These are phyloP conservation scores for Arthrobotrys conoides DNA, from an alignment of 2,329 filamentous ascomycete genomes.

Conservation along the genomic window DNA sequence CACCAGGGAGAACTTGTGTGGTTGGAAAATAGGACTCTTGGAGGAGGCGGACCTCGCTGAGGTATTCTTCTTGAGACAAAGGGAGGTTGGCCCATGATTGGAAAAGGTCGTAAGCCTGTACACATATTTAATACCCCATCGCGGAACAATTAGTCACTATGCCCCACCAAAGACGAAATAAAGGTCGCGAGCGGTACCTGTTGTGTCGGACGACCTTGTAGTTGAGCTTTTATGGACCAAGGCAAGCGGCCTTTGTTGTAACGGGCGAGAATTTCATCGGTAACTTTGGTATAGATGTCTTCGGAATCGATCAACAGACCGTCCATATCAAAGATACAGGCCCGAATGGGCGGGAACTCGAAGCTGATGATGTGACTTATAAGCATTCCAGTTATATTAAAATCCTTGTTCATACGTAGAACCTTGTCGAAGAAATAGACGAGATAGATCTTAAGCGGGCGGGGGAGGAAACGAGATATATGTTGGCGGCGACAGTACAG, in stretches of 20 bases:
- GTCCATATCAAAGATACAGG: conserved; percentile 99
- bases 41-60: conserved; percentile 73
- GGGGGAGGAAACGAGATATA: neutral
- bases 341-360: conserved; percentile 80
- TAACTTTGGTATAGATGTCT: conserved; percentile 86
- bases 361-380: conserved; percentile 58
- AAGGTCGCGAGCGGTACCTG: conserved; percentile 66
- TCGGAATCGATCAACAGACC: conserved; percentile 94
- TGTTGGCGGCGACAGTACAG: neutral
- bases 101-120: conserved; percentile 75
- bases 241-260: conserved; percentile 83
- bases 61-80: conserved; percentile 79
- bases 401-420: neutral
- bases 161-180: neutral
- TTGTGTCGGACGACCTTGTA: conserved; percentile 77
- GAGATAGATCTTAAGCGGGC: neutral
- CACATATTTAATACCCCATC: neutral
- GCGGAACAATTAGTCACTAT: conserved; percentile 17
- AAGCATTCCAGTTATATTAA: conserved; percentile 39
- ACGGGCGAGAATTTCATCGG: conserved; percentile 83
- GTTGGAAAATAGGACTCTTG: conserved; percentile 81
- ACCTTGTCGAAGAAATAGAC: neutral
- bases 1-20: conserved; percentile 83
- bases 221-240: conserved; percentile 91
- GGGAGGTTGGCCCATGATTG: conserved; percentile 88